A percentile compares a stretch with the other conserved stretches of the same genome.
phyloP scores from a whole-genome alignment of 2,329 filamentous ascomycete genomes.

The Fusarium palustre region DNA sequence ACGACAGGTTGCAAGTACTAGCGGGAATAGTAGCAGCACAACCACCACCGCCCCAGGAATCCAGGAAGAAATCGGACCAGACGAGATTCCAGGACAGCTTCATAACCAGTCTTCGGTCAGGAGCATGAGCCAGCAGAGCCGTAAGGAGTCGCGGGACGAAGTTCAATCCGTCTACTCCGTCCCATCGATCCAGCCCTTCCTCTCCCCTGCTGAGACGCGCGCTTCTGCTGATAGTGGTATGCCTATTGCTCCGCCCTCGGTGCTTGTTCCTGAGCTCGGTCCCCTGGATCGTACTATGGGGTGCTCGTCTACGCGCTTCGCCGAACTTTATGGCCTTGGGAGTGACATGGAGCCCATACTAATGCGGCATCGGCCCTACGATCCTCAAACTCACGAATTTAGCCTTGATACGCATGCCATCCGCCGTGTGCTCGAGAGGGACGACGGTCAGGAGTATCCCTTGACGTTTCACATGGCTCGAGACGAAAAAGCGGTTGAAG shows the following conservation, averaged over 20 bases:
- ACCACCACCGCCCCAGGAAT: conserved; percentile 11
- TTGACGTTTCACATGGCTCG: conserved; percentile 51
- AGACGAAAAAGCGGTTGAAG: conserved; percentile 48
- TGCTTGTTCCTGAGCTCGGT: conserved; percentile 31
- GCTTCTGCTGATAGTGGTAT: conserved; percentile 42
- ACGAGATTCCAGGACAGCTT: conserved; percentile 22
- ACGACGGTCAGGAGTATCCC: conserved; percentile 50
- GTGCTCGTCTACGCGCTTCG: conserved; percentile 44
- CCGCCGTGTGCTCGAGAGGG: conserved; percentile 65
- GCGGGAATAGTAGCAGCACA: conserved; percentile 28
- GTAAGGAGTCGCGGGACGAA: conserved; percentile 45
- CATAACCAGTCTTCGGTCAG: conserved; percentile 14
- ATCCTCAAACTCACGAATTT: conserved; percentile 54
- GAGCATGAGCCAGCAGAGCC: conserved; percentile 32
- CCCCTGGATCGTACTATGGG: conserved; percentile 45
- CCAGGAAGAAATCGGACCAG: conserved; percentile 33
- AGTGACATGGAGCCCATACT: conserved; percentile 53
- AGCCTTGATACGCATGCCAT: conserved; percentile 72
- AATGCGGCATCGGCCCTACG: conserved; percentile 62
- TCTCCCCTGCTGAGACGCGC: conserved; percentile 45
- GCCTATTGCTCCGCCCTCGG: conserved; percentile 30
- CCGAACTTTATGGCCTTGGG: conserved; percentile 50
- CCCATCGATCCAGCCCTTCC: conserved; percentile 42
- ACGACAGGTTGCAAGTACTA: conserved; percentile 38
- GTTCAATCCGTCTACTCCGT: conserved; percentile 40